Conservation (phyloP, 1,284 basidiomycete genomes). For the Chiua sp. region DNA sequence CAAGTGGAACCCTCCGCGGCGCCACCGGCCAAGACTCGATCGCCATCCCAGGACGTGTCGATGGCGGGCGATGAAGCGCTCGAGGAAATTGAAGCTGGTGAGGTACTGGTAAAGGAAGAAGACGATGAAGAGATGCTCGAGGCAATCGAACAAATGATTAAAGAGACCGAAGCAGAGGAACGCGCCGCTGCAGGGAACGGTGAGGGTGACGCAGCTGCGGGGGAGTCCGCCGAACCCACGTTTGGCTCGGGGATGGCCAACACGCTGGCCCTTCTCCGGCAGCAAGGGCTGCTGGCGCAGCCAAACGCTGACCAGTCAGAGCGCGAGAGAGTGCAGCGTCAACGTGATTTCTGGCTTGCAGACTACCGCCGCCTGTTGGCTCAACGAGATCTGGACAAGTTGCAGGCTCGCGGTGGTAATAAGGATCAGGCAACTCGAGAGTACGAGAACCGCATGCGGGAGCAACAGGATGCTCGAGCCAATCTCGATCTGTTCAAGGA, state of each 20-base stretch:
- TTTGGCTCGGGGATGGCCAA: conserved; percentile 86
- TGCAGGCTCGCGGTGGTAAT: conserved; percentile 77
- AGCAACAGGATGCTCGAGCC: conserved; percentile 89
- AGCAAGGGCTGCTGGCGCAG: conserved; percentile 87
- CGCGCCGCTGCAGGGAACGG: conserved; percentile 41
- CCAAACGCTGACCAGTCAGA: conserved; percentile 71
- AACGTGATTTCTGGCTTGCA: conserved; percentile 91
- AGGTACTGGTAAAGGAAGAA: conserved; percentile 78
- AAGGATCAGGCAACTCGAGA: conserved; percentile 96
- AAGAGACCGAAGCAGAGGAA: conserved; percentile 62
- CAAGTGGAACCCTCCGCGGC: conserved; percentile 45
- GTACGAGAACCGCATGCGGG: conserved; percentile 91
- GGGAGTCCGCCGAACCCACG: conserved; percentile 74
- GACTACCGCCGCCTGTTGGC: conserved; percentile 80
- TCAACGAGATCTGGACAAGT: conserved; percentile 80
- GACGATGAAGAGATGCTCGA: conserved; percentile 77
- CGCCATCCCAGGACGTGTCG: conserved; percentile 56
- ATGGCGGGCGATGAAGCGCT: conserved; percentile 67
- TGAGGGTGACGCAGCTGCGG: conserved; percentile 45
- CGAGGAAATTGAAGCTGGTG: conserved; percentile 82
- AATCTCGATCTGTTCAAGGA: conserved; percentile 86
- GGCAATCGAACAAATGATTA: conserved; percentile 71
- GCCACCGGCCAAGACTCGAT: conserved; percentile 42
- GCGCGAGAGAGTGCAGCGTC: conserved; percentile 83
- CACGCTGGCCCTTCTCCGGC: conserved; percentile 86